Percentiles rank a stretch among this genome's conserved stretches.
phyloP scores from a whole-genome alignment of 2,329 filamentous ascomycete species.

The Alternaria consortialis region DNA sequence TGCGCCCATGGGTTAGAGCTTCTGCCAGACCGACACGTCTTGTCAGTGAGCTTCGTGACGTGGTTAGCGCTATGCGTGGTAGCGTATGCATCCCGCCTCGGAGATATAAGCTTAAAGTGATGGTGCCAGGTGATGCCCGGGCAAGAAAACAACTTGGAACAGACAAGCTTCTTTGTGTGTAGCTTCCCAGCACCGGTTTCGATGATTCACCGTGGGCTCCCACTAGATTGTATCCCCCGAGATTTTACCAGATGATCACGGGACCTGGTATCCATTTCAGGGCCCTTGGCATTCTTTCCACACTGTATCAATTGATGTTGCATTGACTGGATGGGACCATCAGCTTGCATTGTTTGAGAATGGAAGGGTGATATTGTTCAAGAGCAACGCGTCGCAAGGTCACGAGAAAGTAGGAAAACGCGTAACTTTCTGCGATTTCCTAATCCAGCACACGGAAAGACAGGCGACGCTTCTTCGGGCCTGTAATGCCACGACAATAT shows the following conservation, averaged over 20 bases:
- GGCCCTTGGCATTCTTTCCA: neutral
- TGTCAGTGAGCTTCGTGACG: slow-evolving; percentile 10
- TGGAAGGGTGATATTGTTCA: neutral
- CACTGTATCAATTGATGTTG: neutral
- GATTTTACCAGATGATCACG: neutral
- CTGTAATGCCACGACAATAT: slow-evolving; percentile 16
- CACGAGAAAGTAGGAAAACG: slow-evolving; percentile 6
- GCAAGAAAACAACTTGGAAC: neutral
- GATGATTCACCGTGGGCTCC: neutral
- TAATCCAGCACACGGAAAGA: slow-evolving; percentile 6
- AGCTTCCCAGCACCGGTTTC: neutral
- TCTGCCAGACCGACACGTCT: slow-evolving; percentile 1
- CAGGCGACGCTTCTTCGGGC: slow-evolving; percentile 16
- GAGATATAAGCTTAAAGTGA: slow-evolving; percentile 8
- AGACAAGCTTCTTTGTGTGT: neutral
- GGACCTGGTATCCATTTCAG: neutral
- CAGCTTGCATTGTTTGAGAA: neutral
- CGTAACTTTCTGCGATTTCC: slow-evolving; percentile 14
- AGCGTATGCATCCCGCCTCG: slow-evolving; percentile 2
- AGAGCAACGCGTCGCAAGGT: slow-evolving; percentile 10
- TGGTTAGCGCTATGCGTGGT: slow-evolving; percentile 17
- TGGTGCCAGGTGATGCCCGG: slow-evolving; percentile 5
- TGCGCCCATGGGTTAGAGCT: neutral
- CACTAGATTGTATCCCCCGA: neutral
- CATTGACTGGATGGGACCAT: neutral